Evolutionary conservation across 805 yeast species (phyloP), one percentile per base, ranked within the genome.

Genomic region (Citeromyces matritensis): DNA sequence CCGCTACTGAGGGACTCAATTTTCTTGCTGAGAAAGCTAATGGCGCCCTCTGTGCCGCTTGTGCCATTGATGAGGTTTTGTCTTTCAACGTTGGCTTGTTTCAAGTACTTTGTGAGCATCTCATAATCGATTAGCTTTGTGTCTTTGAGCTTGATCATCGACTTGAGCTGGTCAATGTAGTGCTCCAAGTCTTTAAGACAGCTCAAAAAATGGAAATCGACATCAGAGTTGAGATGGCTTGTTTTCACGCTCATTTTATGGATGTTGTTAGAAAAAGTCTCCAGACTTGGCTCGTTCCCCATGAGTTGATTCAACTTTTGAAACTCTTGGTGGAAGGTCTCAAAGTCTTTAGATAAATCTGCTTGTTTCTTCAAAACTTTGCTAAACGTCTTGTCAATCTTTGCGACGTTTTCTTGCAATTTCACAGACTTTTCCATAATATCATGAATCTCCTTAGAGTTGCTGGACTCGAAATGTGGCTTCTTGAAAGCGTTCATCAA

Each of bases 401-500:
- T 79, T 23, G 63, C 54, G 29, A 91, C 61, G 48, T 85, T 86
- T 39, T 83, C 94, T 45, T 84, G 91, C 34, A 88, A 57, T 49
- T 83, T 82, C 42, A 80, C 82, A 13, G 86, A 69, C 39, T 80
- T 72, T 42, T 84, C 94, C 40, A 72, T 73, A 27, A 88, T 84
- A 41, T 79, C 91, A 31, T 76, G 63, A 42, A 88, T 83, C 45
- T 83, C 95, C 29, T 78, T 72, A 38, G 69, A 72, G 41, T 68
- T 68, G 30, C 37, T 42, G 15, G 58, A 51, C 43, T 75, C 82
- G 31, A 61, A 55, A 30, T 66, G 60, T 4, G 78, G 75, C 30
- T 82, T 76, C 34, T 88, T 78, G 46, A 88, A 83, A n/a, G 94
- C 94, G 47, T 88, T 88, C 78, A 88, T 80, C 27, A 91, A 73